Evolutionary conservation across 2,329 filamentous ascomycete species (phyloP), one percentile per base, ranked within the genome.

Genomic region (Neoarthrinium moseri): DNA sequence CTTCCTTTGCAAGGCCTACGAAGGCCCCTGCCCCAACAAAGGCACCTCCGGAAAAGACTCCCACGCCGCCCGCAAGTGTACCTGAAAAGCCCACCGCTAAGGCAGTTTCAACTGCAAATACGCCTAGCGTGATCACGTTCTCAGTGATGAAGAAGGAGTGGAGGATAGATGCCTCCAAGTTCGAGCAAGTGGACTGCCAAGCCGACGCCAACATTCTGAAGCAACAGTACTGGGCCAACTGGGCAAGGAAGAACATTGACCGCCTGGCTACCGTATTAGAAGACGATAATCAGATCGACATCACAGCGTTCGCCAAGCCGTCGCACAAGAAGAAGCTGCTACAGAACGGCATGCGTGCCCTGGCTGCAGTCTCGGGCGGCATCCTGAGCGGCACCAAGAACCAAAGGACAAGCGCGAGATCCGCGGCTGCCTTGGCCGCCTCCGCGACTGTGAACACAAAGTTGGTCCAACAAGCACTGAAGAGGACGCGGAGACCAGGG

Each of bases 1-100:
- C 52, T 4, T 61, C 60, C 4, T 63, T 63, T 41, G 54, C 47
- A 21, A 45, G 49, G 24, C n/a, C 18, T 5, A 13, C 35, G 24
- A 45, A 45, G 42, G 30, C 27, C 17, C 22, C 21, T 22, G 13
- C n/a, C 13, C 23, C 40, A 11, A 33, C n/a, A 11, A 27, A n/a
- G 13, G 23, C 12, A 10, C 26, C n/a, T n/a, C n/a, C n/a, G n/a
- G n/a, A n/a, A n/a, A n/a, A n/a, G n/a, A n/a, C n/a, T n/a, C n/a
- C n/a, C n/a, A n/a, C n/a, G n/a, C n/a, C n/a, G n/a, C n/a, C n/a
- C n/a, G n/a, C n/a, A n/a, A n/a, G n/a, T n/a, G n/a, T n/a, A n/a
- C n/a, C n/a, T n/a, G n/a, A n/a, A n/a, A n/a, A n/a, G n/a, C n/a
- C n/a, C n/a, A n/a, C n/a, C n/a, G n/a, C n/a, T n/a, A n/a, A n/a